phyloP scores from a whole-genome alignment of 257 asterid species.

The Gentiana dahurica region DNA sequence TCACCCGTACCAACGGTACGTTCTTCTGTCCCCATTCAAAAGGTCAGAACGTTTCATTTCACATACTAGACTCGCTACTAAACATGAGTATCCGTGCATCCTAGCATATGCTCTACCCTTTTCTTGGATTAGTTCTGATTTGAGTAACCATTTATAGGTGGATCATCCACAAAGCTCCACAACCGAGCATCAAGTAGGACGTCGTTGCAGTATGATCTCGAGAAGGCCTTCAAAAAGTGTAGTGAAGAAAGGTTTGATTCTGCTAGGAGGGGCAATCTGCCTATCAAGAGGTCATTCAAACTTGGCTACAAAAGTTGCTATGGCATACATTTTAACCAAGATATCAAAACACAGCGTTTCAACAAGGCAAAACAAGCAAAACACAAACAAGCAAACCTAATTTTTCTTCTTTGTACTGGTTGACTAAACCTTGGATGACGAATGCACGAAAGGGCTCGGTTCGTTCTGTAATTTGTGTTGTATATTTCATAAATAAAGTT shows the following conservation, averaged over 20 bases:
- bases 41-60: conserved; percentile 30
- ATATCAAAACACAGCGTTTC: conserved; percentile 35
- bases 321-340: conserved; percentile 69
- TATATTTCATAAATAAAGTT: no score
- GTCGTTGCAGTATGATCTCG: conserved; percentile 25
- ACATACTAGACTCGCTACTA: no score
- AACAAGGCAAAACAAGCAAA: conserved; percentile 10
- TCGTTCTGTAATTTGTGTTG: no score
- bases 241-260: conserved; percentile 50
- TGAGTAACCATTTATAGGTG: conserved; percentile 12
- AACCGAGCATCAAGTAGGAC: conserved; percentile 11
- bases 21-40: conserved; percentile 31
- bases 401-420: no score
- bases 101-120: conserved; percentile 37
- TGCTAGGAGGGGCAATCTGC: conserved; percentile 69
- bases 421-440: no score
- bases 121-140: conserved; percentile 33
- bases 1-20: conserved; percentile 24
- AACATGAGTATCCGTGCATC: no score
- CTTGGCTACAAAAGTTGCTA: conserved; percentile 75
- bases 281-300: conserved; percentile 63
- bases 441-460: no score
- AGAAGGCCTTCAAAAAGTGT: conserved; percentile 38
- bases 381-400: background rate
- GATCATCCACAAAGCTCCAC: conserved; percentile 23